phyloP scores from a whole-genome alignment of 257 asterid genomes.

The Hygrophila difformis region DNA sequence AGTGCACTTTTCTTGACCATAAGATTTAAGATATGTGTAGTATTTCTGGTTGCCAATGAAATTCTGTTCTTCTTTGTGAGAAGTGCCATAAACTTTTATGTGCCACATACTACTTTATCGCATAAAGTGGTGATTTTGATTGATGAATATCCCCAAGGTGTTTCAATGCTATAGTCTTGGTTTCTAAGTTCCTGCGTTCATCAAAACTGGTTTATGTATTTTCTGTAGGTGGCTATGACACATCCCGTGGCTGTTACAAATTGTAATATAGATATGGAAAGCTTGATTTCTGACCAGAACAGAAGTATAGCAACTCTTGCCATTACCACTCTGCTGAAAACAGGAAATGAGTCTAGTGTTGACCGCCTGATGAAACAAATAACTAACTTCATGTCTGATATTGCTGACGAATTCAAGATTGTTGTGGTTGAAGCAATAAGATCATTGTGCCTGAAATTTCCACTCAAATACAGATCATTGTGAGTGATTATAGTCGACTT shows the following conservation, averaged over 20 bases:
- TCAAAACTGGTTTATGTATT: conserved; percentile 8
- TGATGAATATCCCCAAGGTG: no score
- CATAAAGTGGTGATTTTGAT: no score
- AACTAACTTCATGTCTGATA: conserved; percentile 81
- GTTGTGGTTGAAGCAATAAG: conserved; percentile 89
- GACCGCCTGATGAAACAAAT: conserved; percentile 87
- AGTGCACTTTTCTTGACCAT: no score
- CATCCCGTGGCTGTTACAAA: conserved; percentile 80
- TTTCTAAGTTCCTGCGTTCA: not conserved
- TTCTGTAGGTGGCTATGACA: conserved; percentile 87
- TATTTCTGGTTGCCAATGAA: no score
- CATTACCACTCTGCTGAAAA: conserved; percentile 74
- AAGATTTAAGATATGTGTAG: no score
- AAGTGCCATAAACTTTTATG: no score
- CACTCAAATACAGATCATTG: conserved; percentile 79
- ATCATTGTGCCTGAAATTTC: conserved; percentile 82
- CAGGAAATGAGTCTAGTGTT: conserved; percentile 83
- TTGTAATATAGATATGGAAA: conserved; percentile 86
- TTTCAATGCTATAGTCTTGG: no score
- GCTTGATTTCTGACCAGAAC: conserved; percentile 80
- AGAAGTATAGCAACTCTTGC: conserved; percentile 95
- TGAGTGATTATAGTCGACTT: conserved; percentile 25
- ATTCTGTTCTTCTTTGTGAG: no score
- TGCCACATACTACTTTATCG: no score
- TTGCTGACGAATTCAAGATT: conserved; percentile 90